A percentile compares a stretch with the other conserved stretches of the same genome.
These are phyloP conservation scores for Knufia fluminis DNA, from an alignment of 2,329 filamentous ascomycete species.

Conservation along the genomic window DNA sequence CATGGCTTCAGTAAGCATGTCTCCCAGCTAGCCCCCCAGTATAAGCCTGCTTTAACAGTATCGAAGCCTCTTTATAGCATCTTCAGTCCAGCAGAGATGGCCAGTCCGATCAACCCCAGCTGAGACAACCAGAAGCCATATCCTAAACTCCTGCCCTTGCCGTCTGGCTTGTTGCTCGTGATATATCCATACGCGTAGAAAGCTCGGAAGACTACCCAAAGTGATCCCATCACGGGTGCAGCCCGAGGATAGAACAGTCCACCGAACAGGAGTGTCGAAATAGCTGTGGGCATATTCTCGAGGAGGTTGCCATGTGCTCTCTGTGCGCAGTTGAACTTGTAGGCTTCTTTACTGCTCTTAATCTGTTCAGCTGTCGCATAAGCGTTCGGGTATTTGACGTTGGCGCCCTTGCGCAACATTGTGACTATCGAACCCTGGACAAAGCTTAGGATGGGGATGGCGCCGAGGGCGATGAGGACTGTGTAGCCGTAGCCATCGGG, in stretches of 20 bases:
- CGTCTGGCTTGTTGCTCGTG: constrained; percentile 21
- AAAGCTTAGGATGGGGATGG: constrained; percentile 44
- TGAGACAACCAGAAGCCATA: constrained; percentile 36
- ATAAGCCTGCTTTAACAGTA: not conserved
- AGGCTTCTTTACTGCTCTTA: constrained; percentile 36
- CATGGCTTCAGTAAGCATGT: too few species aligned
- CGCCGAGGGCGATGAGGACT: constrained; percentile 45
- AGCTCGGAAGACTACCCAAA: constrained; percentile 43
- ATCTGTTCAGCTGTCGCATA: constrained; percentile 50
- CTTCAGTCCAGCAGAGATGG: constrained; percentile 13
- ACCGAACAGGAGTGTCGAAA: constrained; percentile 44
- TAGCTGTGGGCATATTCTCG: constrained; percentile 47
- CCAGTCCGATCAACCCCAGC: constrained; percentile 29
- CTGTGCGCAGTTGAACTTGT: constrained; percentile 46
- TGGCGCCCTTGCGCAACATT: constrained; percentile 41
- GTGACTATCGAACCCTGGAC: constrained; percentile 43
- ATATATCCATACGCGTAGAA: constrained; percentile 43
- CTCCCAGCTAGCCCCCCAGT: not conserved
- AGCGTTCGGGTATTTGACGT: constrained; percentile 48
- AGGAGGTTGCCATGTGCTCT: constrained; percentile 51
- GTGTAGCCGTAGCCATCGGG: constrained; percentile 37
- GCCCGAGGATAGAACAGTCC: constrained; percentile 46
- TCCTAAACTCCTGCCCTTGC: constrained; percentile 30
- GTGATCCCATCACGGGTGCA: constrained; percentile 36
- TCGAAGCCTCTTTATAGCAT: constrained; percentile 30